These are phyloP conservation scores for Micractinium sp. DNA, from an alignment of 139 green algal species.

Conservation along the genomic window DNA sequence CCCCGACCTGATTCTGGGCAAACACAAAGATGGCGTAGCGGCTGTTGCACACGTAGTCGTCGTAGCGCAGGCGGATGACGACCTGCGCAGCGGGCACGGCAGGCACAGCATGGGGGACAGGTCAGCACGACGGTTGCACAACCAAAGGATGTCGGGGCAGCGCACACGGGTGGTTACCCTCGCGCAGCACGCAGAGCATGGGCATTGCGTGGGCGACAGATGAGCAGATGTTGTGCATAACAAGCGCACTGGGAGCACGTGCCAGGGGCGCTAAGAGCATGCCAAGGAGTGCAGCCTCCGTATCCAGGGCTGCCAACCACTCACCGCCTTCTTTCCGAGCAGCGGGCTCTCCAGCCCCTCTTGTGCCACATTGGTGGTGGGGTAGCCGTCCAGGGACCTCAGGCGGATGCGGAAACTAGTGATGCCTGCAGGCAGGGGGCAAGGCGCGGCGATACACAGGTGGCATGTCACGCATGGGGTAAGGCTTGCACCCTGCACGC, in stretches of 20 bases:
- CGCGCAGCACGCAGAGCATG: too few species aligned
- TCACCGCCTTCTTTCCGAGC: neutral
- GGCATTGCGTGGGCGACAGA: too few species aligned
- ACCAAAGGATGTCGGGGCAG: too few species aligned
- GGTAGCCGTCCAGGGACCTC: neutral
- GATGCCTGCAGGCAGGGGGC: neutral
- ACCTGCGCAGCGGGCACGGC: neutral
- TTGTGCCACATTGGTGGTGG: neutral
- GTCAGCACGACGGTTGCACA: too few species aligned
- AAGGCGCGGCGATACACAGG: too few species aligned
- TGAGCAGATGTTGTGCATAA: too few species aligned
- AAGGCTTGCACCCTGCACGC: too few species aligned
- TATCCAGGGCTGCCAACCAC: neutral
- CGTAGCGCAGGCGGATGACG: neutral
- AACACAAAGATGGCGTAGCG: conserved; percentile 5
- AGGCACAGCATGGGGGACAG: too few species aligned
- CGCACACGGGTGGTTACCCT: too few species aligned
- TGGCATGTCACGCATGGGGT: neutral
- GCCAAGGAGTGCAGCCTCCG: too few species aligned
- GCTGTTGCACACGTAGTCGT: neutral
- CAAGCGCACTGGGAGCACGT: too few species aligned
- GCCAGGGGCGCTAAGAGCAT: too few species aligned
- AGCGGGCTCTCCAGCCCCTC: neutral
- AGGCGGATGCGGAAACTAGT: neutral
- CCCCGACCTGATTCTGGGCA: neutral